Evolutionary conservation across 78 protist genomes (phyloP).

Genomic region (Protostelium mycophagum): DNA sequence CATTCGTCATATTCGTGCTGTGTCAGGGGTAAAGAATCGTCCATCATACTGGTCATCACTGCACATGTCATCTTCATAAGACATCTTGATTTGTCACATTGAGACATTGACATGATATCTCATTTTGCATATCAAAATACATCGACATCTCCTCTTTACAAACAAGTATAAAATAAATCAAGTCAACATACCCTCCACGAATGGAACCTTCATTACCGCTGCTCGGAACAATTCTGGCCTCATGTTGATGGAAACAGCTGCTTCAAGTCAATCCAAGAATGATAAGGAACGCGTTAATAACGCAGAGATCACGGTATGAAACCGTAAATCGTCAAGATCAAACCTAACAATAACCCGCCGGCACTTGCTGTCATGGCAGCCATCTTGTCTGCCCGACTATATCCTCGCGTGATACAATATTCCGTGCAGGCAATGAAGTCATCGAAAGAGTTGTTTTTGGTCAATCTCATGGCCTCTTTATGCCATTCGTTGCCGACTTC

Average conservation of each 20-base stretch:
- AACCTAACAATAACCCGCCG: neutral
- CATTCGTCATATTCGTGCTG: slow-evolving; percentile 80
- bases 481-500: neutral
- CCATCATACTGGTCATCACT: slow-evolving; percentile 48
- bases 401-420: neutral
- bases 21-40: slow-evolving; percentile 63
- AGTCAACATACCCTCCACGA: neutral
- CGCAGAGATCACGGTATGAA: too few relatives aligned
- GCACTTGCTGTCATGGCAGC: neutral
- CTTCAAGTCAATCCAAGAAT: neutral
- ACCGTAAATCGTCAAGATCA: too few relatives aligned
- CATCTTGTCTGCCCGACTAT: neutral
- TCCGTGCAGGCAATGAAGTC: neutral
- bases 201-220: neutral
- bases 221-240: neutral
- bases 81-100: too few relatives aligned
- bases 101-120: too few relatives aligned
- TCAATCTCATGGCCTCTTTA: neutral
- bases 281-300: neutral
- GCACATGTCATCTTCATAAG: neutral
- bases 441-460: neutral
- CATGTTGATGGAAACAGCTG: neutral
- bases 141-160: neutral
- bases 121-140: too few relatives aligned
- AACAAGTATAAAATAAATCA: too few relatives aligned